These are phyloP conservation scores for Sarcomyxa edulis DNA, from an alignment of 768 basidiomycete species.

Conservation along the genomic window DNA sequence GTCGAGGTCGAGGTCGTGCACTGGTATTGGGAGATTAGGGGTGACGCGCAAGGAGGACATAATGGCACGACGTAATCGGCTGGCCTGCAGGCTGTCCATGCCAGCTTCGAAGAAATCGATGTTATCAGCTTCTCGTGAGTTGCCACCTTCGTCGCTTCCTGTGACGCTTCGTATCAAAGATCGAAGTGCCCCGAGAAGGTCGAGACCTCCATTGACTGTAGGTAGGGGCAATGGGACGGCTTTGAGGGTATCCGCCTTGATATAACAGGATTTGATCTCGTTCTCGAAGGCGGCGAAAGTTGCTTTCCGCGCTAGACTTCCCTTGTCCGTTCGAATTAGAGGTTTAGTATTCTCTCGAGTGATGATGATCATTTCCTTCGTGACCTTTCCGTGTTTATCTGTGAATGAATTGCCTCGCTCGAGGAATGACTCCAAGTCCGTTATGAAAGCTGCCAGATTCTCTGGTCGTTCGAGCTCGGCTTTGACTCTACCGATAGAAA, in stretches of 20 bases:
- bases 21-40: conserved; percentile 11
- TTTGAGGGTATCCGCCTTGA: conserved; percentile 16
- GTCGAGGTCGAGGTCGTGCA: conserved; percentile 17
- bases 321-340: conserved; percentile 31
- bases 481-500: conserved; percentile 12
- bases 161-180: conserved; percentile 17
- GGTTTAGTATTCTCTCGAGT: conserved; percentile 24
- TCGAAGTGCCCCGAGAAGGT: conserved; percentile 16
- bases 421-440: conserved; percentile 22
- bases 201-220: conserved; percentile 13
- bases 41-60: conserved; percentile 19
- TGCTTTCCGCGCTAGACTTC: conserved; percentile 27
- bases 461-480: conserved; percentile 12
- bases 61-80: conserved; percentile 24
- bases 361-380: conserved; percentile 32
- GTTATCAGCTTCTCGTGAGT: conserved; percentile 13
- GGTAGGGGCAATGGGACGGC: conserved; percentile 20
- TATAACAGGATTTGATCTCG: conserved; percentile 29
- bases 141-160: conserved; percentile 9
- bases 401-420: conserved; percentile 27
- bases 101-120: conserved; percentile 34
- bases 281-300: conserved; percentile 24
- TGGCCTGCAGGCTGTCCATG: conserved; percentile 36
- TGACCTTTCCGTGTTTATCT: conserved; percentile 31
- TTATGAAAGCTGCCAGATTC: conserved; percentile 13